Evolutionary conservation across 495 filamentous ascomycete genomes (phyloP), one percentile per base, ranked within the genome.

Genomic region (Clavariopsis aquatica): DNA sequence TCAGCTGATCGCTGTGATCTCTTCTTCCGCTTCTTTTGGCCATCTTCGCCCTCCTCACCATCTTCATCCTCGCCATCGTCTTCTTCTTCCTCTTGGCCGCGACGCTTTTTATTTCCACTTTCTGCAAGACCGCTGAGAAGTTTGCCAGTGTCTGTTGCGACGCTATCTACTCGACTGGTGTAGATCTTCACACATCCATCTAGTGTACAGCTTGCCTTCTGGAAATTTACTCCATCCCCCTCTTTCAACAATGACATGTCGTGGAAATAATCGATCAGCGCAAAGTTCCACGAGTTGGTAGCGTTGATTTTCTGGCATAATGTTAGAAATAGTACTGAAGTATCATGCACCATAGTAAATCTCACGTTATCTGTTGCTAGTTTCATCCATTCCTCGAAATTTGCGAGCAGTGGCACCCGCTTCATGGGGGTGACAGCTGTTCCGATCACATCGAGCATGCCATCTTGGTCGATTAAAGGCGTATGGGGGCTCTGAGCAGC

Each of bases 361-460:
- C 63, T 45, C 61, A 77, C 75, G 68, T 99, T 99, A 79, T 99
- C 94, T 23, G 93, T 98, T 10, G 95, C 95, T 91, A 98, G 93
- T 83, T 98, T 99, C 95, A 99, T 98, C 94, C 94, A 98, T 73
- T 99, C 95, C 76, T 99, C 94, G 71, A 98, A 99, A 77, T 98
- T 98, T 55, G 95, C 95, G 55, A 98, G 74, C 59, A 99, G 89
- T 0, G 94, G 95, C 31, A 96, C 49, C 45, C 94, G 89, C 81
- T 96, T 96, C 88, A 96, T 92, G 17, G 94, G 94, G 29, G 94
- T 98, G 52, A 96, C 89, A 17, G 87, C 89, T 47, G 78, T 82
- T 31, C 84, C 84, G 53, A 80, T 84, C 29, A 90, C 85, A 26
- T 83, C 77, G 20, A 83, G 76, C 34, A 81, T 75, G 60, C 85